These are phyloP conservation scores for Tetrahymena elliotti DNA, from an alignment of 73 alveolate genomes.

Conservation along the genomic window DNA sequence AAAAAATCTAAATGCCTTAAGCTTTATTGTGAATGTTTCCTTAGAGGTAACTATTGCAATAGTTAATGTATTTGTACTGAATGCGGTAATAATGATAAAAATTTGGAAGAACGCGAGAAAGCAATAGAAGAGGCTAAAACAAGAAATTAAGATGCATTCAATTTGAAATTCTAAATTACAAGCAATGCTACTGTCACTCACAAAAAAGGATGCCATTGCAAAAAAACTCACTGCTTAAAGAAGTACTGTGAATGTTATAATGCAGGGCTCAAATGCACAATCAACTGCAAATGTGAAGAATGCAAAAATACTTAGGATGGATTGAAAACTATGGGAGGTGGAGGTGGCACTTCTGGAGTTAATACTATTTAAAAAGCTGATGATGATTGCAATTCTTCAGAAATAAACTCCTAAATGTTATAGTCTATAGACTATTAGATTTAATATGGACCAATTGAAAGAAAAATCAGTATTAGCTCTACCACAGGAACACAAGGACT, in stretches of 20 bases:
- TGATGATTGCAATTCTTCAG: not conserved
- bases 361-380: not conserved
- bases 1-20: slow-evolving; percentile 63
- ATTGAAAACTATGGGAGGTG: not conserved
- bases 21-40: slow-evolving; percentile 71
- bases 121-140: slow-evolving; percentile 33
- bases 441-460: not conserved
- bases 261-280: slow-evolving; percentile 69
- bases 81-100: slow-evolving; percentile 53
- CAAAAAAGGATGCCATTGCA: slow-evolving; percentile 83
- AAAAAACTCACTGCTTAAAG: slow-evolving; percentile 78
- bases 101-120: slow-evolving; percentile 39
- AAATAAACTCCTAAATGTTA: not conserved
- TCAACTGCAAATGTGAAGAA: slow-evolving; percentile 74
- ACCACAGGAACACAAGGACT: not conserved
- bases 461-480: not conserved
- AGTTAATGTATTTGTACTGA: slow-evolving; percentile 58
- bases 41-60: slow-evolving; percentile 56
- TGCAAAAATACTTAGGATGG: slow-evolving; percentile 56
- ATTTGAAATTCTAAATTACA: slow-evolving; percentile 41
- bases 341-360: not conserved
- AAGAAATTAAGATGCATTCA: slow-evolving; percentile 62
- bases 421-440: not conserved
- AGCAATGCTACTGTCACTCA: slow-evolving; percentile 15
- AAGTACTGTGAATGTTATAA: slow-evolving; percentile 91